phyloP scores from a whole-genome alignment of 257 asterid genomes.

The Solanum tarijense region DNA sequence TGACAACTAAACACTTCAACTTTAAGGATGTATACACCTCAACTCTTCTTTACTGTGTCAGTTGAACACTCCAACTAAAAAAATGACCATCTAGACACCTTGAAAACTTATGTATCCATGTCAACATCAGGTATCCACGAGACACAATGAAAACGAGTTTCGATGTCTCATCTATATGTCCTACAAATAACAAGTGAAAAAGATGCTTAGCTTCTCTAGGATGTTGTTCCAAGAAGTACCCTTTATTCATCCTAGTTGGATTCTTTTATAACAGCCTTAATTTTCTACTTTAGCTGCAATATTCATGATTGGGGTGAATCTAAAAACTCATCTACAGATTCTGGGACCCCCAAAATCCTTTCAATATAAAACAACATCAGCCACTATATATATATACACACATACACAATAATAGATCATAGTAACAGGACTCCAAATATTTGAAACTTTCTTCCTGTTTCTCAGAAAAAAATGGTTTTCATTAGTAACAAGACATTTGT shows the following conservation, averaged over 20 bases:
- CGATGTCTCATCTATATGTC: not conserved
- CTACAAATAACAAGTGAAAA: slow-evolving; percentile 16
- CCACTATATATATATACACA: slow-evolving; percentile 2
- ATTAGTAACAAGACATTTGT: slow-evolving; percentile 16
- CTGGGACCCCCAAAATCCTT: slow-evolving; percentile 12
- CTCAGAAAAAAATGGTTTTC: slow-evolving; percentile 15
- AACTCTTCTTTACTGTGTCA: fast-evolving
- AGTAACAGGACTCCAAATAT: slow-evolving; percentile 7
- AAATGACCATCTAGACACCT: not conserved
- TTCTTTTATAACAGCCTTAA: slow-evolving; percentile 49
- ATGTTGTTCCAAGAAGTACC: slow-evolving; percentile 41
- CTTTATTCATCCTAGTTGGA: slow-evolving; percentile 58
- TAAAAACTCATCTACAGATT: slow-evolving; percentile 39
- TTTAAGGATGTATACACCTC: not conserved
- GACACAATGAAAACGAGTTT: not conserved
- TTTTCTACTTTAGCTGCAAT: slow-evolving; percentile 21
- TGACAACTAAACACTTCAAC: fast-evolving
- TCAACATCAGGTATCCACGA: fast-evolving
- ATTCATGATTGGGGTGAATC: slow-evolving; percentile 62
- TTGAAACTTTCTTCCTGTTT: not conserved
- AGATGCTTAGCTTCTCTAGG: slow-evolving; percentile 90
- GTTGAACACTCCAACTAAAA: not conserved
- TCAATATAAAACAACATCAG: slow-evolving; percentile 1
- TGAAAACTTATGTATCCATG: not conserved
- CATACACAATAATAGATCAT: slow-evolving; percentile 26